phyloP scores from a whole-genome alignment of 179 eudicot genomes.

The Beta lomatogona region DNA sequence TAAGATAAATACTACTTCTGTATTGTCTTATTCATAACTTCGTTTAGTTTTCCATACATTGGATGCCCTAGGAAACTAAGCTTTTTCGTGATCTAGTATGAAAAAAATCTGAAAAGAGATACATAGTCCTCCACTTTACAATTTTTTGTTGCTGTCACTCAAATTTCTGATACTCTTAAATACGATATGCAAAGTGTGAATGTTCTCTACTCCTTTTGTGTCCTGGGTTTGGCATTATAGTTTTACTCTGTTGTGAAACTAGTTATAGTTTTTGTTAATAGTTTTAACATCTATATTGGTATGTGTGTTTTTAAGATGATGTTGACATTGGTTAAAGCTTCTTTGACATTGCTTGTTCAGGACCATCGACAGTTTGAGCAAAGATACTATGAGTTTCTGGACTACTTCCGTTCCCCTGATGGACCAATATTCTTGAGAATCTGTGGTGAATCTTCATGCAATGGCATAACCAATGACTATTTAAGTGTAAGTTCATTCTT shows the following conservation, averaged over 20 bases:
- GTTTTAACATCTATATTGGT: background rate
- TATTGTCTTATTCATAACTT: background rate
- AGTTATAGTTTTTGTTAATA: background rate
- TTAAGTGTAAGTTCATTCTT: slow-evolving; percentile 48
- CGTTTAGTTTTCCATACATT: background rate
- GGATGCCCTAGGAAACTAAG: background rate
- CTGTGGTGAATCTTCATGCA: slow-evolving; percentile 86
- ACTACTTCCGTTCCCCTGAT: slow-evolving; percentile 66
- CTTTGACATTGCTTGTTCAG: slow-evolving; percentile 44
- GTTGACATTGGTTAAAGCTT: slow-evolving; percentile 9
- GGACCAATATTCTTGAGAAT: slow-evolving; percentile 89
- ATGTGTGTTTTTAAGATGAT: background rate
- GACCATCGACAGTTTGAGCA: slow-evolving; percentile 82
- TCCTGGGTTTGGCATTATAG: background rate
- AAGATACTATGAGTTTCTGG: slow-evolving; percentile 83
- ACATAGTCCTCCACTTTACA: background rate
- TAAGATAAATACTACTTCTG: background rate
- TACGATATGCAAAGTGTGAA: background rate
- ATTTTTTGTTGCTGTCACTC: background rate
- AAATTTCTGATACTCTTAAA: no score
- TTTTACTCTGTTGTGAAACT: background rate
- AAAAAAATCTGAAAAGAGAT: background rate
- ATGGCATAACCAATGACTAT: slow-evolving; percentile 82
- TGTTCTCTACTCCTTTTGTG: background rate
- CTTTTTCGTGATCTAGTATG: background rate